Base-by-base conservation (phyloP, 768 basidiomycete species). In the Leucogyrophana mollusca region DNA sequence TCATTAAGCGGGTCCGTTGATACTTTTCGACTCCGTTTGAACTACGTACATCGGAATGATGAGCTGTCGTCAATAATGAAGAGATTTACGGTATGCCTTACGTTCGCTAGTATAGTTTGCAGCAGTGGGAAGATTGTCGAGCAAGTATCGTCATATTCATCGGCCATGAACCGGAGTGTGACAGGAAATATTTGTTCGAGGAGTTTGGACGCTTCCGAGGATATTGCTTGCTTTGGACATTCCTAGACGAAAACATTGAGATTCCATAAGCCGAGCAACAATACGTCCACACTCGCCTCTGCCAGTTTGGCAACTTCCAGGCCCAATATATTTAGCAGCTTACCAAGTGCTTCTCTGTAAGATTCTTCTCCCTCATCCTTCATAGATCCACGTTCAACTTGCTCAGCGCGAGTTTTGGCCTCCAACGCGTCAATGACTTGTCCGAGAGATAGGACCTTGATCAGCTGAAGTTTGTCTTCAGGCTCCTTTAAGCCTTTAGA, bases 401-500 rank as follows among this genome's bases (percentile, higher is more conserved):
- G 84, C 57, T 87, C 78, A 46, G 71, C 66, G 21, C 85, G 76
- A 9, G 89, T 87, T 65, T 87, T 86, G 18, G 77, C 62, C 68
- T 95, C 90, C 18, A 98, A 71, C 1, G 87, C 84, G 33, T 83
- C 83, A 9, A 98, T 71, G 16, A 95, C 87, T 50, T 86, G 79
- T 9, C 84, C 85, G 21, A 98, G 70, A 16, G 94, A 87, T 24
- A 99, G 77, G 3, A 96, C 90, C 58, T 91, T 87, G 56, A 98
- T 75, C 13, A 98, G 74, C 56, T 91, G 87, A 8, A 99, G 67
- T 65, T 96, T 96, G 62, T 95, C 94, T 30, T 75, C 74, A 0
- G 90, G 82, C 57, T 94, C 93, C 59, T 98, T 94, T 35, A 98
- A 76, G 14, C 96, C 96, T 66, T 98, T 98, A 20, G 81, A 71